A percentile compares a stretch with the other conserved stretches of the same genome.
Conservation (phyloP, 1,139 yeast species). For the Lodderomyces jiufengensis region DNA sequence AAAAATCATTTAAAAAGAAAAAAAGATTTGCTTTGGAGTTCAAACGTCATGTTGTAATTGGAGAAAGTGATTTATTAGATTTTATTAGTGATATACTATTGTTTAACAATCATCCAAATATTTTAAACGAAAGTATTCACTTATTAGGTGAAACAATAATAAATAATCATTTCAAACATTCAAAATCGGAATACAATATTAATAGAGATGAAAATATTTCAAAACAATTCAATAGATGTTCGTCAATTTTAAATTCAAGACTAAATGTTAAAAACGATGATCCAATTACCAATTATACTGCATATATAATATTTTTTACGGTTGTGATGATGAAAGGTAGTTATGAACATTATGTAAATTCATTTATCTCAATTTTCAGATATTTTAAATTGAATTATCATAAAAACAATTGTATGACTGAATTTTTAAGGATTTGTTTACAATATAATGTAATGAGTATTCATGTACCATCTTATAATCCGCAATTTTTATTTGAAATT, state of each 20-base stretch:
- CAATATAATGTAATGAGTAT: constrained; percentile 20
- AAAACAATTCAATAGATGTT: too few relatives aligned
- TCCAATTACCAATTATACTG: too few relatives aligned
- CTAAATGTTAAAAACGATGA: too few relatives aligned
- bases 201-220: too few relatives aligned
- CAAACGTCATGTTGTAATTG: constrained; percentile 13
- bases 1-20: constrained; percentile 5
- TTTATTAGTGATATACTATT: constrained; percentile 10
- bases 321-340: constrained; percentile 20
- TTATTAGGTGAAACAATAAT: constrained; percentile 21
- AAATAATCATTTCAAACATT: constrained; percentile 6
- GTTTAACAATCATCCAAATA: not conserved
- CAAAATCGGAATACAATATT: too few relatives aligned
- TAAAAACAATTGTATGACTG: too few relatives aligned
- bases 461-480: constrained; percentile 26
- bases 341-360: constrained; percentile 19
- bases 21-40: constrained; percentile 11
- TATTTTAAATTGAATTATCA: too few relatives aligned
- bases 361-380: constrained; percentile 2
- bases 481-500: constrained; percentile 22
- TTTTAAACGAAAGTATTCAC: constrained; percentile 11
- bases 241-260: too few relatives aligned
- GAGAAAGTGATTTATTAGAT: constrained; percentile 13
- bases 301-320: constrained; percentile 14
- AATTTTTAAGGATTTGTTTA: constrained; percentile 8